Evolutionary conservation across 2,329 filamentous ascomycete species (phyloP).

Genomic region (Penicillium sp.): DNA sequence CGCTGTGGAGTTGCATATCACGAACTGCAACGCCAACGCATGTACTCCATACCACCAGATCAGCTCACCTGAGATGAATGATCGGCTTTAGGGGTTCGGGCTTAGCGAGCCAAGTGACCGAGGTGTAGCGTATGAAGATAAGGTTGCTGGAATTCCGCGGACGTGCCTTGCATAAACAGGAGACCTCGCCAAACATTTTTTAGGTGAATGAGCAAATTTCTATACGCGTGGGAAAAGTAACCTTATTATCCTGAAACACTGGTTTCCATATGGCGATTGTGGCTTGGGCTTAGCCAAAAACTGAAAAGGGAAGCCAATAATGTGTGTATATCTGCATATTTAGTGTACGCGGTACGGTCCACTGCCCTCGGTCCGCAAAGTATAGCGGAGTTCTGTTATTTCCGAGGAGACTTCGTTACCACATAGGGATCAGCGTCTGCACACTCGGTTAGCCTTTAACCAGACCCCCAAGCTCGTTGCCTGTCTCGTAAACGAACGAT

Average conservation of each 20-base stretch:
- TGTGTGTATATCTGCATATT: slow-evolving; percentile 8
- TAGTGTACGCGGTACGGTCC: slow-evolving; percentile 7
- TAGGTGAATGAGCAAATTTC: slow-evolving; percentile 10
- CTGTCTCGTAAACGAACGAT: not conserved
- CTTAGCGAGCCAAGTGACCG: slow-evolving; percentile 7
- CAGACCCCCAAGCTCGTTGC: not conserved
- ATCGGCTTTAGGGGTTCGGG: not conserved
- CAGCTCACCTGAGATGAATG: slow-evolving; percentile 5
- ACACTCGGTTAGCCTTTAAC: not conserved
- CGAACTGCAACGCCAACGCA: not conserved
- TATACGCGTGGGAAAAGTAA: slow-evolving; percentile 16
- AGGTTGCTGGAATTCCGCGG: slow-evolving; percentile 20
- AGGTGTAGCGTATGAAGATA: slow-evolving; percentile 13
- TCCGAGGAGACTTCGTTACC: not conserved
- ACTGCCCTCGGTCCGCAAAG: slow-evolving; percentile 6
- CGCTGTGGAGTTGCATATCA: not conserved
- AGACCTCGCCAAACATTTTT: slow-evolving; percentile 18
- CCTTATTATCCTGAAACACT: slow-evolving; percentile 19
- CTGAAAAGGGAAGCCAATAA: not conserved
- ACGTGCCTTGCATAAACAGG: slow-evolving; percentile 21
- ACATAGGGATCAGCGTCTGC: not conserved
- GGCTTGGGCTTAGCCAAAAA: slow-evolving; percentile 4
- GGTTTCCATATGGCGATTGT: slow-evolving; percentile 19
- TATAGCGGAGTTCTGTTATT: not conserved
- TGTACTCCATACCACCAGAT: not conserved